Percentiles rank a stretch among this genome's conserved stretches.
These are phyloP conservation scores for Panus rudis DNA, from an alignment of 768 basidiomycete species.

Conservation along the genomic window DNA sequence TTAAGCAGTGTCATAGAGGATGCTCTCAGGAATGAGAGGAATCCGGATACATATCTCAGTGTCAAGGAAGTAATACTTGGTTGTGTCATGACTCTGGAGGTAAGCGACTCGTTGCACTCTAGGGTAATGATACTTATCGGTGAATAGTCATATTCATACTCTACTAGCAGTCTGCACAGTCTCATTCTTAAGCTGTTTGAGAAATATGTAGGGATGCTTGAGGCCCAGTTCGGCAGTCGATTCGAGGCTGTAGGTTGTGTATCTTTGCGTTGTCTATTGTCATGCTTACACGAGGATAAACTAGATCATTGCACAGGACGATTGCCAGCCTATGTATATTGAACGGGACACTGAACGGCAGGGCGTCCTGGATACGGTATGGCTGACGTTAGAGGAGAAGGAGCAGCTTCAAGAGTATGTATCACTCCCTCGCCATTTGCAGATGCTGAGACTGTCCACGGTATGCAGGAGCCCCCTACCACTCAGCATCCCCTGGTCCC, in stretches of 20 bases:
- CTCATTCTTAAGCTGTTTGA: constrained; percentile 88
- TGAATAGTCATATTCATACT: constrained; percentile 77
- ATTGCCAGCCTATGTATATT: constrained; percentile 81
- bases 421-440: neutral
- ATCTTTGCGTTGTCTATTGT: neutral
- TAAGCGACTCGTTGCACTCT: constrained; percentile 25
- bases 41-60: constrained; percentile 73
- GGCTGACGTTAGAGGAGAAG: constrained; percentile 67
- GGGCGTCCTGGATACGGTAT: constrained; percentile 72
- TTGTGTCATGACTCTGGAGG: constrained; percentile 92
- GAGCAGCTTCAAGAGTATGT: constrained; percentile 49
- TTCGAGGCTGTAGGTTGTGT: constrained; percentile 64
- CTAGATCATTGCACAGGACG: constrained; percentile 81
- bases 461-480: constrained; percentile 52
- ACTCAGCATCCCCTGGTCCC: constrained; percentile 84
- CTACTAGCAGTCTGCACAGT: constrained; percentile 73
- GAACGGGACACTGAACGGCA: constrained; percentile 56
- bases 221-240: constrained; percentile 70
- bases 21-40: constrained; percentile 66
- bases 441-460: neutral
- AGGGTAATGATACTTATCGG: neutral
- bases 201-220: constrained; percentile 77
- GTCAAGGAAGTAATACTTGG: constrained; percentile 80
- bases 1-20: constrained; percentile 67
- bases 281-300: neutral